Evolutionary conservation across 768 basidiomycete genomes (phyloP).

Genomic region (Hysterangium stoloniferum): DNA sequence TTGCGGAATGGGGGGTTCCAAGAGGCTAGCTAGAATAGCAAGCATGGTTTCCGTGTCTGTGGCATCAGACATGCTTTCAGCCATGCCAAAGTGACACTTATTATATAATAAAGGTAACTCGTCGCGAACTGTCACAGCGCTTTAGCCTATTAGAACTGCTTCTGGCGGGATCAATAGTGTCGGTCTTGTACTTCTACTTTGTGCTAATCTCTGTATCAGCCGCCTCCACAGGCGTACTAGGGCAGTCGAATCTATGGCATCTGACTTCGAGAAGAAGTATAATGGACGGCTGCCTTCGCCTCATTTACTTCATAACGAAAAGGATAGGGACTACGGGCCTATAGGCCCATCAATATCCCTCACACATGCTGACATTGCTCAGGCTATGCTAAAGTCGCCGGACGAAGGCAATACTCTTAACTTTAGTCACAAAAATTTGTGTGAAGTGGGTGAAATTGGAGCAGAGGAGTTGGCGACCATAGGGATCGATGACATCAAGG

Average conservation of each 20-base stretch:
- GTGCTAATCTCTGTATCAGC: not conserved
- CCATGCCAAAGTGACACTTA: not conserved
- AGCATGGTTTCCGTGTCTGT: slow-evolving; percentile 62
- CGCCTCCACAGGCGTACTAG: not conserved
- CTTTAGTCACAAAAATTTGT: slow-evolving; percentile 70
- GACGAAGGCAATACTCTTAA: slow-evolving; percentile 82
- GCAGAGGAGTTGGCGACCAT: slow-evolving; percentile 67
- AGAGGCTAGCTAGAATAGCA: slow-evolving; percentile 56
- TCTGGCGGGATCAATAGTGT: not conserved
- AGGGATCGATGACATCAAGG: slow-evolving; percentile 38
- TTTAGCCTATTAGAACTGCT: no score
- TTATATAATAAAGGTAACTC: no score
- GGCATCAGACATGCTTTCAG: slow-evolving; percentile 4
- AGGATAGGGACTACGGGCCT: slow-evolving; percentile 2
- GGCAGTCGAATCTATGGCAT: slow-evolving; percentile 1
- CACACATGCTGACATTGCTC: slow-evolving; percentile 48
- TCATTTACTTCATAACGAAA: not conserved
- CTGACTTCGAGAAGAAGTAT: slow-evolving; percentile 1
- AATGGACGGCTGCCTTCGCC: not conserved
- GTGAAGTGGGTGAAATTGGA: slow-evolving; percentile 68
- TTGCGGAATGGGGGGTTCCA: slow-evolving; percentile 28
- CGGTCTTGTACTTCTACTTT: not conserved
- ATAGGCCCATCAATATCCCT: slow-evolving; percentile 33
- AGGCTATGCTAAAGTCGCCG: slow-evolving; percentile 56
- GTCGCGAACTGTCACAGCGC: no score